phyloP scores from a whole-genome alignment of 139 green algal genomes.

The Tetradesmus obliquus region DNA sequence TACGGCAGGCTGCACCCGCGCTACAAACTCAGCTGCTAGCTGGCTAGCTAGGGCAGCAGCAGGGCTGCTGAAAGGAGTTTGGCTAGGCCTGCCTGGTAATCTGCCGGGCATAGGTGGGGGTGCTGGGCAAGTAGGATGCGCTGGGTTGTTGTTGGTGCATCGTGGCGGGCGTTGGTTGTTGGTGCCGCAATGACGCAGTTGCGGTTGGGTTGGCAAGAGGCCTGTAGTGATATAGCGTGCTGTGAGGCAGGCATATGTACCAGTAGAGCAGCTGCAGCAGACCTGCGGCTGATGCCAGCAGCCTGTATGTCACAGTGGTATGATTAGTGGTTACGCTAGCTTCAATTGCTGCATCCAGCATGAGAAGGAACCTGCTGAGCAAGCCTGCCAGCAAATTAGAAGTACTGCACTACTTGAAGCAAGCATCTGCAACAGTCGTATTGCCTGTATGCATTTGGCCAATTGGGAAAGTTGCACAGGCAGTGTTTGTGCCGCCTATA shows the following conservation, averaged over 20 bases:
- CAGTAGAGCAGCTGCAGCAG: neutral
- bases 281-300: neutral
- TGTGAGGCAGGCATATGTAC: neutral
- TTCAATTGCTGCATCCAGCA: neutral
- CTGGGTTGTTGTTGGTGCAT: neutral
- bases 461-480: neutral
- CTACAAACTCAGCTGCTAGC: neutral
- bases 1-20: constrained; percentile 26
- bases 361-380: neutral
- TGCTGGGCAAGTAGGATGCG: neutral
- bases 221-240: neutral
- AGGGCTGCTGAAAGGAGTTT: neutral
- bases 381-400: neutral
- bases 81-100: neutral
- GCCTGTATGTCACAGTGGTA: neutral
- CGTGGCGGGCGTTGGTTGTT: neutral
- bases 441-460: neutral
- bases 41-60: neutral
- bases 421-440: neutral
- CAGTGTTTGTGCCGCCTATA: neutral
- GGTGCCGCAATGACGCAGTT: neutral
- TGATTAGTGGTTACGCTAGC: neutral
- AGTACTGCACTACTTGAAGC: neutral
- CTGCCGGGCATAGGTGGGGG: neutral
- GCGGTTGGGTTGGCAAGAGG: no score